phyloP scores from a whole-genome alignment of 2,329 filamentous ascomycete genomes.

The Drechslerella stenobrocha region DNA sequence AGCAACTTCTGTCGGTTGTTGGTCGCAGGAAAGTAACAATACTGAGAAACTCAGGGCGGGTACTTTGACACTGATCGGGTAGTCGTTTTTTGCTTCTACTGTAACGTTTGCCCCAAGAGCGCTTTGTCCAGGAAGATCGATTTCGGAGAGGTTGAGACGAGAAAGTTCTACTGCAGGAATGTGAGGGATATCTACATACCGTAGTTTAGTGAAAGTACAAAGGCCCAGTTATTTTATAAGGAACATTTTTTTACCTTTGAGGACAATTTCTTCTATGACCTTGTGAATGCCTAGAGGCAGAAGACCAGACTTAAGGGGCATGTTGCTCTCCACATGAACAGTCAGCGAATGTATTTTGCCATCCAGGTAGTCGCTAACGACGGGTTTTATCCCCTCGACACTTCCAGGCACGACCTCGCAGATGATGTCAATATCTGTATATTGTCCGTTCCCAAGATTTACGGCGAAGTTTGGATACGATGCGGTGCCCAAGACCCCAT shows the following conservation, averaged over 20 bases:
- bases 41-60: slow-evolving; percentile 83
- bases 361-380: slow-evolving; percentile 86
- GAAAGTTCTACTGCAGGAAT: slow-evolving; percentile 83
- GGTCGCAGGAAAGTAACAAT: slow-evolving; percentile 77
- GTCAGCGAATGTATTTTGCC: slow-evolving; percentile 72
- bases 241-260: slow-evolving; percentile 72
- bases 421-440: slow-evolving; percentile 76
- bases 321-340: slow-evolving; percentile 71
- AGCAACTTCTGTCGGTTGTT: slow-evolving; percentile 76
- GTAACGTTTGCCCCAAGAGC: slow-evolving; percentile 81
- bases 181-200: slow-evolving; percentile 68
- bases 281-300: slow-evolving; percentile 76
- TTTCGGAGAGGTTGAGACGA: slow-evolving; percentile 76
- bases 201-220: slow-evolving; percentile 17
- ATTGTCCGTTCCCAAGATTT: slow-evolving; percentile 74
- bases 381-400: slow-evolving; percentile 72
- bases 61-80: slow-evolving; percentile 74
- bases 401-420: slow-evolving; percentile 76
- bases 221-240: slow-evolving; percentile 26
- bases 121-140: slow-evolving; percentile 62
- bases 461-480: slow-evolving; percentile 74
- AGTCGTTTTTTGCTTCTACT: slow-evolving; percentile 72
- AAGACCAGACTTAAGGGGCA: slow-evolving; percentile 77
- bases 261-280: slow-evolving; percentile 72
- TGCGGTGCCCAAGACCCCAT: slow-evolving; percentile 76